Evolutionary conservation across 1,139 yeast species (phyloP).

Genomic region (Magnusiomyces fungicola): DNA sequence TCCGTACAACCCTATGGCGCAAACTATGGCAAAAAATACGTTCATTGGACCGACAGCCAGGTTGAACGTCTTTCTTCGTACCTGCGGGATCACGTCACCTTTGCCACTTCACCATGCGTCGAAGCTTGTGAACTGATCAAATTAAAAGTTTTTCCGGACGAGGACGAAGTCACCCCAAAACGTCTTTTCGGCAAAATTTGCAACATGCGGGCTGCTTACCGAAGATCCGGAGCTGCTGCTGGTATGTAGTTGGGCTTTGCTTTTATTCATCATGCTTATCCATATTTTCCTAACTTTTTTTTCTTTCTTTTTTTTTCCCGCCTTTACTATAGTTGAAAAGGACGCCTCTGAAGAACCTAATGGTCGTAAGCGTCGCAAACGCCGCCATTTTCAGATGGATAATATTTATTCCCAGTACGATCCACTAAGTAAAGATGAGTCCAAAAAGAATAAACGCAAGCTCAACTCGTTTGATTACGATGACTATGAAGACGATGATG

Average conservation of each 20-base stretch:
- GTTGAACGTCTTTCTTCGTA: slow-evolving; percentile 12
- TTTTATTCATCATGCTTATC: not conserved
- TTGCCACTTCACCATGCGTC: slow-evolving; percentile 14
- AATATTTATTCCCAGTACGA: slow-evolving; percentile 11
- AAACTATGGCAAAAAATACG: slow-evolving; percentile 10
- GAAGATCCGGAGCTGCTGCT: slow-evolving; percentile 5
- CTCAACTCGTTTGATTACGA: not conserved
- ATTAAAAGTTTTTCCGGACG: slow-evolving; percentile 13
- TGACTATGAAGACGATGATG: slow-evolving; percentile 2
- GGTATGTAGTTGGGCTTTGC: not conserved
- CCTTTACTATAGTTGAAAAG: not conserved
- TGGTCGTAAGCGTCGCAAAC: slow-evolving; percentile 10
- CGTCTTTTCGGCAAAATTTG: slow-evolving; percentile 15
- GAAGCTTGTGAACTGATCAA: slow-evolving; percentile 13
- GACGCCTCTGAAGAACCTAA: not conserved
- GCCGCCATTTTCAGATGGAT: slow-evolving; percentile 16
- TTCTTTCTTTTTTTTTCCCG: not conserved
- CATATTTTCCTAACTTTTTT: not conserved
- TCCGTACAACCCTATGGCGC: no score
- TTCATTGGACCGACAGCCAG: slow-evolving; percentile 16
- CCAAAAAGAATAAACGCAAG: not conserved
- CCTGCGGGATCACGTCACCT: slow-evolving; percentile 13
- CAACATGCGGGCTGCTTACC: slow-evolving; percentile 16
- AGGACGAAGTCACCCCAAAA: slow-evolving; percentile 15
- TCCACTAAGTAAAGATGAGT: not conserved